Percentiles rank a stretch among this genome's conserved stretches.
Conservation (phyloP, 2,329 filamentous ascomycete genomes). For the Colletotrichum tropicale region DNA sequence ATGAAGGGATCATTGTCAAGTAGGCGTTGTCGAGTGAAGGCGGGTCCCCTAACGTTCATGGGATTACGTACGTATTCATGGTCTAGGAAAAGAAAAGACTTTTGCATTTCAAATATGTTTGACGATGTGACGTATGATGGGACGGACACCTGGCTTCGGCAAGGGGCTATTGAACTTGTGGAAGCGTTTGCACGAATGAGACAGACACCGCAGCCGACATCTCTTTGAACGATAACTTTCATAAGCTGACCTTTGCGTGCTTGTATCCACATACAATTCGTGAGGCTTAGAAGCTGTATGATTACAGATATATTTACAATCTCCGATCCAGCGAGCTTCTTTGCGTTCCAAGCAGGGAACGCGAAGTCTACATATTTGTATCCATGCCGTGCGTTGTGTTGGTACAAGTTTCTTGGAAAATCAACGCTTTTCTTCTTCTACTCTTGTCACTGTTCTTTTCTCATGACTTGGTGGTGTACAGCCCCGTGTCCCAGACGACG, state of each 20-base stretch:
- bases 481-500: slow-evolving; percentile 63
- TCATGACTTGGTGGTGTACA: slow-evolving; percentile 26
- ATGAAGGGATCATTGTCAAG: slow-evolving; percentile 10
- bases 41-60: background rate
- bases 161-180: background rate
- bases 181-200: background rate
- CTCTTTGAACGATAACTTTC: background rate
- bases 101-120: background rate
- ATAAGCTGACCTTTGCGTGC: background rate
- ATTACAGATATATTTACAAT: background rate
- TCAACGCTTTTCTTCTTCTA: background rate
- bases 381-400: background rate
- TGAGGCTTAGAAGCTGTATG: background rate
- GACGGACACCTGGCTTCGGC: background rate
- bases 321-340: background rate
- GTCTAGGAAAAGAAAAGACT: slow-evolving; percentile 3
- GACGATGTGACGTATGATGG: background rate
- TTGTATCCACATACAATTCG: background rate
- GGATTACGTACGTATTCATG: background rate
- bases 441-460: background rate
- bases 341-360: background rate
- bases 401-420: background rate
- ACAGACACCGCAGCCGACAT: background rate
- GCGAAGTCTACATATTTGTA: background rate
- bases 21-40: slow-evolving; percentile 8